A percentile compares a stretch with the other conserved stretches of the same genome.
Evolutionary conservation across 2,329 filamentous ascomycete species (phyloP).

Genomic region (Penicillium sp.): DNA sequence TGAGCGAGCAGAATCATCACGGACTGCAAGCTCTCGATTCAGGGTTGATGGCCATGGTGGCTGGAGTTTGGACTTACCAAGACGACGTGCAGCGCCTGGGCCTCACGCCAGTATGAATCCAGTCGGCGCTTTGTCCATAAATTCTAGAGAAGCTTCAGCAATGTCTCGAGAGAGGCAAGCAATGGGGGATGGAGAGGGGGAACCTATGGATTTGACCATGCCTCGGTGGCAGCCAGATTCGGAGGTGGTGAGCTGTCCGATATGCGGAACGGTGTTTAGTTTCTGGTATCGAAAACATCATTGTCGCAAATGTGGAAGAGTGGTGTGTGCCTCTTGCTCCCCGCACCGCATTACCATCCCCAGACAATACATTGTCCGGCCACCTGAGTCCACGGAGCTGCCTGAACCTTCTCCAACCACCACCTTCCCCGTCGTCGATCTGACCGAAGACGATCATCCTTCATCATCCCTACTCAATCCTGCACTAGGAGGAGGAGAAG

Average conservation of each 20-base stretch:
- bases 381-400: constrained; percentile 49
- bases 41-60: too few relatives aligned
- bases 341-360: constrained; percentile 94
- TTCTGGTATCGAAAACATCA: constrained; percentile 89
- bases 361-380: constrained; percentile 82
- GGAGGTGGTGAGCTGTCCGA: constrained; percentile 76
- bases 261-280: constrained; percentile 72
- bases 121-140: not conserved
- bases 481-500: constrained; percentile 58
- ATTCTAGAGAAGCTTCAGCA: too few relatives aligned
- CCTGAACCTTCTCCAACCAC: constrained; percentile 40
- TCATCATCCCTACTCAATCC: constrained; percentile 37
- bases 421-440: constrained; percentile 40
- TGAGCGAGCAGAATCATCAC: not conserved
- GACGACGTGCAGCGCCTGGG: too few relatives aligned
- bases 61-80: too few relatives aligned
- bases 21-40: too few relatives aligned
- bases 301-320: constrained; percentile 90
- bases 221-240: constrained; percentile 85
- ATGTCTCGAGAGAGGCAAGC: not conserved
- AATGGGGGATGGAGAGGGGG: not conserved
- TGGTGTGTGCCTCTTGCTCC: constrained; percentile 84
- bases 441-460: constrained; percentile 40
- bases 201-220: constrained; percentile 30
- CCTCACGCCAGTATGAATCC: not conserved